Percentiles rank a stretch among this genome's conserved stretches.
Conservation (phyloP, 305 asterid species). For the Rubia peregrina region DNA sequence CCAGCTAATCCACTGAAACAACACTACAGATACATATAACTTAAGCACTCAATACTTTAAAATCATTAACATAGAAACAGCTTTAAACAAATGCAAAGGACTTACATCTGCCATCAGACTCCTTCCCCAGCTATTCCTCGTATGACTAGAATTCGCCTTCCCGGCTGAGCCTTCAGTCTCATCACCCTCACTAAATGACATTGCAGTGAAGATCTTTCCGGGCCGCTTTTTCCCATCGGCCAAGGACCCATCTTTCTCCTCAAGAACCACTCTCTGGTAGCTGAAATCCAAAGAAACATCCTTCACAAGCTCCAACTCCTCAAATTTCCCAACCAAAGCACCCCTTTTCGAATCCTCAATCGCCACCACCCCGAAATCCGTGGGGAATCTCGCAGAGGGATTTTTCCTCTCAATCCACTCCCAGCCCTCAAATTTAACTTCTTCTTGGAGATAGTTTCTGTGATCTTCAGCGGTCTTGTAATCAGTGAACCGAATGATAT, state of each 20-base stretch:
- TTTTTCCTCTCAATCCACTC: constrained; percentile 82
- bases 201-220: constrained; percentile 83
- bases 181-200: constrained; percentile 56
- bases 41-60: neutral
- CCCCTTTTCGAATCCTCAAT: constrained; percentile 53
- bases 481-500: constrained; percentile 60
- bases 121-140: constrained; percentile 52
- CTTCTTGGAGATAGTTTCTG: constrained; percentile 50
- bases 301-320: constrained; percentile 68
- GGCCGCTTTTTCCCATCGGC: constrained; percentile 74
- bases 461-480: constrained; percentile 53
- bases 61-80: constrained; percentile 1
- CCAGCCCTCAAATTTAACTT: constrained; percentile 68
- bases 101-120: constrained; percentile 55
- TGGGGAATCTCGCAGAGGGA: constrained; percentile 71
- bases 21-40: neutral
- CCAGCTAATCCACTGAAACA: neutral
- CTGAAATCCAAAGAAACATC: constrained; percentile 80
- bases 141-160: constrained; percentile 31
- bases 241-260: constrained; percentile 49
- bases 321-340: constrained; percentile 50
- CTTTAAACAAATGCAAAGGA: neutral
- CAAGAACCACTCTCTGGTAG: constrained; percentile 65
- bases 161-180: constrained; percentile 15
- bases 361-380: constrained; percentile 80